Percentiles rank a stretch among this genome's conserved stretches.
Conservation (phyloP, 192 early-diverging fungal species). For the Spizellomyces punctatus region DNA sequence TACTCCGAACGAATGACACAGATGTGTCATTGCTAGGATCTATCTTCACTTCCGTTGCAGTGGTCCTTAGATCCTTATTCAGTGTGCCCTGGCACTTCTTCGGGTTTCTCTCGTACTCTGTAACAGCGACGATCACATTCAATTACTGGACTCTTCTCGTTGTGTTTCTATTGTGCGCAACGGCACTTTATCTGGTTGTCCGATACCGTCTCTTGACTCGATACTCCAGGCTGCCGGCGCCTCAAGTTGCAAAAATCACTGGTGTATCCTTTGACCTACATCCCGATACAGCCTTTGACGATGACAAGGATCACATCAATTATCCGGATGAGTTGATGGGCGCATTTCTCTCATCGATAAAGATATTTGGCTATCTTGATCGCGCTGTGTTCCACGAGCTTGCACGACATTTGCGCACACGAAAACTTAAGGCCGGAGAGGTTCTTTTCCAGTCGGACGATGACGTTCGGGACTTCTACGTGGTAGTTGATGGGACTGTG, state of each 20-base stretch:
- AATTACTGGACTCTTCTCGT: slow-evolving; percentile 39
- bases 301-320: slow-evolving; percentile 46
- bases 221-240: slow-evolving; percentile 71
- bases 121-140: slow-evolving; percentile 45
- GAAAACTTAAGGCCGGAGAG: slow-evolving; percentile 55
- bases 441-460: slow-evolving; percentile 55
- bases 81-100: slow-evolving; percentile 17
- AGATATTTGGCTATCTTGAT: slow-evolving; percentile 96
- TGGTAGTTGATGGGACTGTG: slow-evolving; percentile 94
- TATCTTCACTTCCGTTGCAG: background rate
- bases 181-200: slow-evolving; percentile 54
- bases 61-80: slow-evolving; percentile 16
- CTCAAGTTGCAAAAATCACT: slow-evolving; percentile 32
- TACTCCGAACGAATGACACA: too few species aligned
- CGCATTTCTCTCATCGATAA: slow-evolving; percentile 77
- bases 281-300: slow-evolving; percentile 63
- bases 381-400: slow-evolving; percentile 96
- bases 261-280: slow-evolving; percentile 71
- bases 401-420: slow-evolving; percentile 78
- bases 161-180: slow-evolving; percentile 4
- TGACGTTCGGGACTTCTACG: slow-evolving; percentile 81
- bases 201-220: slow-evolving; percentile 72
- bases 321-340: slow-evolving; percentile 75
- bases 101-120: slow-evolving; percentile 27
- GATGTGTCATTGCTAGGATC: background rate